Conservation (phyloP, 2,329 filamentous ascomycete species). For the Cephalotrichum gorgonifer region DNA sequence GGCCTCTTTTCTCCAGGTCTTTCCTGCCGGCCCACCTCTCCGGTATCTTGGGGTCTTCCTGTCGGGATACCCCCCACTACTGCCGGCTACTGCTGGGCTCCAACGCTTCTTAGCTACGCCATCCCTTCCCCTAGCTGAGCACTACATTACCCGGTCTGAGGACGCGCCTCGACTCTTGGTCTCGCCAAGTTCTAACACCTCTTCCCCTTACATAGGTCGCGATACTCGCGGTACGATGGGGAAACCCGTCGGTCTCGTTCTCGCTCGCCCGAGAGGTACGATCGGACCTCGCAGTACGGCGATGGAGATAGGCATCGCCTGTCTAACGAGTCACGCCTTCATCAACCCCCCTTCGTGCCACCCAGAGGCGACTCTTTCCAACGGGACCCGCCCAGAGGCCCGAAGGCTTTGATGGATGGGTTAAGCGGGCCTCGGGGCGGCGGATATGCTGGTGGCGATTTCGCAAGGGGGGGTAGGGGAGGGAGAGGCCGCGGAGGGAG, state of each 20-base stretch:
- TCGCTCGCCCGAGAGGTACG: constrained; percentile 58
- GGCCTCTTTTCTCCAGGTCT: background rate
- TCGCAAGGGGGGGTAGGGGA: constrained; percentile 39
- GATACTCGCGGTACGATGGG: constrained; percentile 53
- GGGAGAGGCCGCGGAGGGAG: constrained; percentile 37
- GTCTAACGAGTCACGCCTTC: constrained; percentile 36
- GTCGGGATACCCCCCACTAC: background rate
- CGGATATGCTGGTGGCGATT: constrained; percentile 56
- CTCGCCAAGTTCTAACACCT: background rate
- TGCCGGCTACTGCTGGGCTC: background rate
- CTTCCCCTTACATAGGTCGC: constrained; percentile 19
- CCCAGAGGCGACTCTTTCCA: constrained; percentile 42
- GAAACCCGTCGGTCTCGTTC: constrained; percentile 51
- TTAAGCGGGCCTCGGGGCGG: constrained; percentile 59
- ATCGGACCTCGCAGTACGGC: constrained; percentile 41
- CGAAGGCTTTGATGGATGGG: constrained; percentile 65
- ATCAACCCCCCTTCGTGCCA: constrained; percentile 49
- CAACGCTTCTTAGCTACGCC: background rate
- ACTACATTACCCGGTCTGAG: no score
- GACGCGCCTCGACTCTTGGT: background rate
- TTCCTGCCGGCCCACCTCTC: background rate
- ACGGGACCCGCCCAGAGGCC: constrained; percentile 70
- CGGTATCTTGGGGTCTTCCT: background rate
- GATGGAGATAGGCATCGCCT: constrained; percentile 62
- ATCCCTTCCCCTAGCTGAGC: background rate